These are phyloP conservation scores for Leishmania guyanensis DNA, from an alignment of 208 protist species.

Conservation along the genomic window DNA sequence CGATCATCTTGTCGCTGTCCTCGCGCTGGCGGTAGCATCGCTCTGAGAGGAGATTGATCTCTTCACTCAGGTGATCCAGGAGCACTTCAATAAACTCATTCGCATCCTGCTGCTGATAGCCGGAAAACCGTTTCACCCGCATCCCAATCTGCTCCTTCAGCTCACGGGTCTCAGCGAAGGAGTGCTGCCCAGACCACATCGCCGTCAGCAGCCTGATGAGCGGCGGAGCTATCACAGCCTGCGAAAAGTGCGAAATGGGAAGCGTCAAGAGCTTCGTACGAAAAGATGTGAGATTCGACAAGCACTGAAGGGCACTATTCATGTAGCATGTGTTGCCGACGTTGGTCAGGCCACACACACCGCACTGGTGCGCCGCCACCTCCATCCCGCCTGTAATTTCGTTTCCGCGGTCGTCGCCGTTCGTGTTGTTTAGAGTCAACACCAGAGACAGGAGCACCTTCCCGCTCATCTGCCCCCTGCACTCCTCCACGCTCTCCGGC, in stretches of 20 bases:
- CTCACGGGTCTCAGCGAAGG: constrained; percentile 45
- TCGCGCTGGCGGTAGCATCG: constrained; percentile 86
- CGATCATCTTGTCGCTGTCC: constrained; percentile 70
- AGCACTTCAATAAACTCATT: constrained; percentile 91
- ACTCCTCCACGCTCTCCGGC: constrained; percentile 20
- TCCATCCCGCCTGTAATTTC: constrained; percentile 36
- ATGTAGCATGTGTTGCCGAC: constrained; percentile 94
- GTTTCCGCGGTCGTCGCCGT: constrained; percentile 19
- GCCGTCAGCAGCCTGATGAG: constrained; percentile 51
- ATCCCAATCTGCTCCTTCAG: constrained; percentile 69
- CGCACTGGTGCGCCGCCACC: constrained; percentile 33
- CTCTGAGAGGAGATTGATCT: constrained; percentile 80
- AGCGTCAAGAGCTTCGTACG: constrained; percentile 64
- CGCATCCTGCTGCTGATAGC: constrained; percentile 86
- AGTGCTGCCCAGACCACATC: constrained; percentile 64
- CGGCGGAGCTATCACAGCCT: constrained; percentile 45
- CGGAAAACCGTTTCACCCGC: constrained; percentile 58
- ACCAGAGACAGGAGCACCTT: constrained; percentile 28
- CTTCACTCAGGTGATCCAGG: constrained; percentile 90
- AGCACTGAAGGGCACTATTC: constrained; percentile 90
- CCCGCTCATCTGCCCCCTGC: constrained; percentile 13
- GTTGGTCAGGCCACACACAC: constrained; percentile 85
- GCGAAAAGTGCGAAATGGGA: constrained; percentile 60
- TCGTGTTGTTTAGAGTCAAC: constrained; percentile 26
- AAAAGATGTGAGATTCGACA: constrained; percentile 83